These are phyloP conservation scores for Jacaranda mimosifolia DNA, from an alignment of 257 asterid genomes.

Conservation along the genomic window DNA sequence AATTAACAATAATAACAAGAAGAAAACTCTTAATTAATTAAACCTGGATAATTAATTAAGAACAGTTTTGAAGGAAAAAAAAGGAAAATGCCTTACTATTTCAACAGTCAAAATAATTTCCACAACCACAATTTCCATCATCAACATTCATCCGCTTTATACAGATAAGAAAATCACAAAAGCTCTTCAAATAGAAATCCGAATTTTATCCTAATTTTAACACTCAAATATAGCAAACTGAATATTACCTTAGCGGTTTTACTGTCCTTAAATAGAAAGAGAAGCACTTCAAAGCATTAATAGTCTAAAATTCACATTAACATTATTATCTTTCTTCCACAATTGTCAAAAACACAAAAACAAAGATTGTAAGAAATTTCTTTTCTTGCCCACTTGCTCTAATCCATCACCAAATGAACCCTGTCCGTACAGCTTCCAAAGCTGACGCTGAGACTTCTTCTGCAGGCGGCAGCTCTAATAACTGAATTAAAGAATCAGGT, in stretches of 20 bases:
- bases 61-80: neutral
- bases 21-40: neutral
- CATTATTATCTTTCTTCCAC: conserved; percentile 12
- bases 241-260: neutral
- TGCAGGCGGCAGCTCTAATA: too few species aligned
- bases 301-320: neutral
- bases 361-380: neutral
- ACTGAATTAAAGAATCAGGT: too few species aligned
- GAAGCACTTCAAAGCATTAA: neutral
- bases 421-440: too few species aligned
- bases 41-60: neutral
- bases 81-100: too few species aligned
- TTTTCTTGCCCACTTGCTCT: too few species aligned
- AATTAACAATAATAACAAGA: neutral
- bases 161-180: neutral
- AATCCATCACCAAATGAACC: too few species aligned
- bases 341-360: neutral
- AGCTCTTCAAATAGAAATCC: conserved; percentile 8
- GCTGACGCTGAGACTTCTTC: too few species aligned
- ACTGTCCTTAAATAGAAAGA: neutral
- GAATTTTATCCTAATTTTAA: neutral
- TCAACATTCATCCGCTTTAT: neutral
- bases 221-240: neutral
- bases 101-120: neutral
- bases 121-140: neutral